Conservation (phyloP, 441 rosid genomes). For the Eutrema salsugineum region DNA sequence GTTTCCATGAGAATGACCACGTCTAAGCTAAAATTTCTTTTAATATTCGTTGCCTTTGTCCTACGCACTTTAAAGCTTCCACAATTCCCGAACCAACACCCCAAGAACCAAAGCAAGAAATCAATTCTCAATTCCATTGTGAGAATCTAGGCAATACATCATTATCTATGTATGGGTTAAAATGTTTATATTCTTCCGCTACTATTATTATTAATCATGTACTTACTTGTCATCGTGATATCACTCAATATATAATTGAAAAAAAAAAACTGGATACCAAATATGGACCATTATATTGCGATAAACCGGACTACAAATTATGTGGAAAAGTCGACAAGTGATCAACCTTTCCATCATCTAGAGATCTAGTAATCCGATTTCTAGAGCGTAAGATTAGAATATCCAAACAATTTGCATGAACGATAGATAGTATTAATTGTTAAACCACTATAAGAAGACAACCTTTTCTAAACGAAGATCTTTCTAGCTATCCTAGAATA, state of each 20-base stretch:
- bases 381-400: no score
- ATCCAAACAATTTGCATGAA: no score
- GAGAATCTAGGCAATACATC: slow-evolving; percentile 20
- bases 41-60: slow-evolving; percentile 35
- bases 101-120: slow-evolving; percentile 14
- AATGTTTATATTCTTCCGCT: neutral
- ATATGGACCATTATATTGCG: neutral
- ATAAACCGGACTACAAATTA: no score
- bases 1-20: neutral
- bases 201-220: neutral
- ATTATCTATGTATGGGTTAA: neutral
- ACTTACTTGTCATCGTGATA: neutral
- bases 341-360: no score
- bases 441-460: no score
- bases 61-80: slow-evolving; percentile 18
- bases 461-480: no score
- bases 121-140: neutral
- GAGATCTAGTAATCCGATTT: no score
- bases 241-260: no score
- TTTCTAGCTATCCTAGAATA: no score
- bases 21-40: neutral
- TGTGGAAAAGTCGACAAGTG: no score
- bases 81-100: slow-evolving; percentile 19
- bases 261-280: no score
- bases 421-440: no score